Conservation (phyloP, 345 rosid species). For the Ceriops decandra region DNA sequence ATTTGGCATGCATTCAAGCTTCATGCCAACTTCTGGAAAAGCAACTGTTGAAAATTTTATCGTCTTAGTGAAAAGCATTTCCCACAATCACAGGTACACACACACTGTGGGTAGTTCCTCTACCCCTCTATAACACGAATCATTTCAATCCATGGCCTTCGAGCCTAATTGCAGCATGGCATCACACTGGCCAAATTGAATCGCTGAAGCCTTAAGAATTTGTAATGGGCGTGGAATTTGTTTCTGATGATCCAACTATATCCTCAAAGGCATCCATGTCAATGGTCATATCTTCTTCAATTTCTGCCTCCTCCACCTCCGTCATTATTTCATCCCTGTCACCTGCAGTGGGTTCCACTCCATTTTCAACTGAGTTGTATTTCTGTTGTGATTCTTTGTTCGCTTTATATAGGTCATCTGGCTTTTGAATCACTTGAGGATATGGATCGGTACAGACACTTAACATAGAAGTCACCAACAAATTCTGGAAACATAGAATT, state of each 20-base stretch:
- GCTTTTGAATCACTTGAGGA: slow-evolving; percentile 34
- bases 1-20: too few species aligned
- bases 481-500: slow-evolving; percentile 44
- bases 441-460: slow-evolving; percentile 44
- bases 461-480: slow-evolving; percentile 72
- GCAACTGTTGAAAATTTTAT: too few species aligned
- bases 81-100: too few species aligned
- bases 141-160: too few species aligned
- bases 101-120: too few species aligned
- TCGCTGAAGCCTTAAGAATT: slow-evolving; percentile 33
- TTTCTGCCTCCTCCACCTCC: slow-evolving; percentile 65
- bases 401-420: slow-evolving; percentile 28
- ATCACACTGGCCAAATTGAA: not conserved
- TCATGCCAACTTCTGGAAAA: too few species aligned
- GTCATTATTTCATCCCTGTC: slow-evolving; percentile 72
- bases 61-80: too few species aligned
- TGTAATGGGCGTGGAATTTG: slow-evolving; percentile 33
- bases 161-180: too few species aligned
- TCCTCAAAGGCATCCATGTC: slow-evolving; percentile 66
- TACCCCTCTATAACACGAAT: too few species aligned
- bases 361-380: slow-evolving; percentile 46
- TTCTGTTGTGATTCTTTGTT: slow-evolving; percentile 27
- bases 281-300: slow-evolving; percentile 58
- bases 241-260: slow-evolving; percentile 47
- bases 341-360: slow-evolving; percentile 51